These are phyloP conservation scores for Apiospora saccharicola DNA, from an alignment of 2,329 filamentous ascomycete species.

Conservation along the genomic window DNA sequence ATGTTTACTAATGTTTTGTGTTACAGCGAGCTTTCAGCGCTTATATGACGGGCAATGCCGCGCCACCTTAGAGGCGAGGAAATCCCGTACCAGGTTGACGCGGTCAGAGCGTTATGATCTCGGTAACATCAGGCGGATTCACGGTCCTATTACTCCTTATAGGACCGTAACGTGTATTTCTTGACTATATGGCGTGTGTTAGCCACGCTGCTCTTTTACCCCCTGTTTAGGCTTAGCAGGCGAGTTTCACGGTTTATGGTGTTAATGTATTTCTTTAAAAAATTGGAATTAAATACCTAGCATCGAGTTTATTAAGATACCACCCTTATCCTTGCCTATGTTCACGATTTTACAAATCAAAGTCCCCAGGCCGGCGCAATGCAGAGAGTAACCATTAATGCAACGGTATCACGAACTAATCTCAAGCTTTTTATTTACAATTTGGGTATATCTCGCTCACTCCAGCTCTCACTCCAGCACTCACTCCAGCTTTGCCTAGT, in stretches of 20 bases:
- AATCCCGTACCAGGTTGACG: too few species aligned
- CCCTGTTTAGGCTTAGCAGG: slow-evolving; percentile 11
- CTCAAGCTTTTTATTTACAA: neutral
- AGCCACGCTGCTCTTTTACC: slow-evolving; percentile 3
- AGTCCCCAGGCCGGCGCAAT: neutral
- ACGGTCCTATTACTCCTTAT: neutral
- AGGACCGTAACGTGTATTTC: neutral
- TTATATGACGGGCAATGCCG: slow-evolving; percentile 58
- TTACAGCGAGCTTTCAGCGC: slow-evolving; percentile 58
- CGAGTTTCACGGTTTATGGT: neutral
- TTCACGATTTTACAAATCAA: neutral
- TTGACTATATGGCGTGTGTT: neutral
- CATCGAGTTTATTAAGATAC: neutral
- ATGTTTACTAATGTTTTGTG: slow-evolving; percentile 27
- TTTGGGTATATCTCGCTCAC: neutral
- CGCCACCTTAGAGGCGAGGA: slow-evolving; percentile 37
- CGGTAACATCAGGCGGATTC: neutral
- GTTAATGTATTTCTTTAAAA: neutral
- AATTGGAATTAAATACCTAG: neutral
- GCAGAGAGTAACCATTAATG: too few species aligned
- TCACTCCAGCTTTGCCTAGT: neutral
- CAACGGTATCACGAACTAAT: neutral
- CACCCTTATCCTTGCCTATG: neutral
- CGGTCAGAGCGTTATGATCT: neutral
- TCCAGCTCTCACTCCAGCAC: neutral